Conservation (phyloP, 202 grass and related monocot genomes). For the Panicum virgatum region DNA sequence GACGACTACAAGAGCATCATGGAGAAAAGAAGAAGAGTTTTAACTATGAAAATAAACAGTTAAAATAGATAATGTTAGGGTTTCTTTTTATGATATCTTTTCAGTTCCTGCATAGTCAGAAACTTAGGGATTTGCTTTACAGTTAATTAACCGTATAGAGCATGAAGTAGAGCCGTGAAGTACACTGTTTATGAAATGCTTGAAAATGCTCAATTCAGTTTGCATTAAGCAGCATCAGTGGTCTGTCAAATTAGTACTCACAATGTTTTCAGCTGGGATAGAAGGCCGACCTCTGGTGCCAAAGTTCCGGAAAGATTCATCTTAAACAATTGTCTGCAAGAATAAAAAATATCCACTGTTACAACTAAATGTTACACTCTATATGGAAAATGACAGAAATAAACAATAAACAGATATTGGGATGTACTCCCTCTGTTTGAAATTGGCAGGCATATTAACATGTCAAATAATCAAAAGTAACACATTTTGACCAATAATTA, state of each 20-base stretch:
- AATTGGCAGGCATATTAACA: neutral
- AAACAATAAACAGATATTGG: neutral
- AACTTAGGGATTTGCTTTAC: neutral
- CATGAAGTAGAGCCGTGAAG: conserved; percentile 2
- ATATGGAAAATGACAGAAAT: conserved; percentile 23
- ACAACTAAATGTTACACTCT: conserved; percentile 14
- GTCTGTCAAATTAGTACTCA: conserved; percentile 48
- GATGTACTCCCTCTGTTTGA: neutral
- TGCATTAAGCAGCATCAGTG: neutral
- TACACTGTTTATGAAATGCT: conserved; percentile 10
- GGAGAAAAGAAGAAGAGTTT: neutral
- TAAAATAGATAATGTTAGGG: neutral
- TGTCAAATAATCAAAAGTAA: neutral
- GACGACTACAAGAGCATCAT: neutral
- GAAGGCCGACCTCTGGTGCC: conserved; percentile 71
- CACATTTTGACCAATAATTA: neutral
- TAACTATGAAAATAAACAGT: conserved; percentile 20
- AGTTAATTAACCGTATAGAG: neutral
- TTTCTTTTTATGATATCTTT: neutral
- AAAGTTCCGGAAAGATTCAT: conserved; percentile 92
- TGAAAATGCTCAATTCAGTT: neutral
- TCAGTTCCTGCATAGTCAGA: conserved; percentile 1
- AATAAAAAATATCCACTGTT: conserved; percentile 20
- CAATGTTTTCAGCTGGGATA: conserved; percentile 70
- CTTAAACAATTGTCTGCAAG: conserved; percentile 74